A percentile compares a stretch with the other conserved stretches of the same genome.
phyloP scores from a whole-genome alignment of 2,329 filamentous ascomycete species.

The Alternaria angustiovoidea region DNA sequence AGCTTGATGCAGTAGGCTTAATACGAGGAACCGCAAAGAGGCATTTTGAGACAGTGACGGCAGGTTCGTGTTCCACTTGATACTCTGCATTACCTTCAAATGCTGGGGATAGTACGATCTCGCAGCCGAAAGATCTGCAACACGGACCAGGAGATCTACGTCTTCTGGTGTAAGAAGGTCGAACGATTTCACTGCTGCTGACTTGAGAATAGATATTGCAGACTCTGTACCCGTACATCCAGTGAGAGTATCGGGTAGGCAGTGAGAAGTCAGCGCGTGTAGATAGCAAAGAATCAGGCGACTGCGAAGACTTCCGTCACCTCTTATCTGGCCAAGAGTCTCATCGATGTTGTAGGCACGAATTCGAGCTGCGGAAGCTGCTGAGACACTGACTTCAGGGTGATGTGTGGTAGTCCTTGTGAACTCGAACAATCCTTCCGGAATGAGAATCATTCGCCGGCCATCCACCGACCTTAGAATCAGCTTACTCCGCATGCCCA shows the following conservation, averaged over 20 bases:
- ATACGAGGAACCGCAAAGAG: constrained; percentile 31
- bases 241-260: constrained; percentile 60
- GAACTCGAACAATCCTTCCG: not conserved
- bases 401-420: constrained; percentile 7
- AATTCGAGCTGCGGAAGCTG: constrained; percentile 26
- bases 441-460: not conserved
- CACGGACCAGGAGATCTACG: constrained; percentile 28
- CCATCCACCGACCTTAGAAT: constrained; percentile 21
- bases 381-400: constrained; percentile 23
- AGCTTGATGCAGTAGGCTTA: constrained; percentile 36
- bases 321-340: constrained; percentile 59
- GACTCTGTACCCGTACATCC: constrained; percentile 63
- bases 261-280: constrained; percentile 64
- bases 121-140: constrained; percentile 45
- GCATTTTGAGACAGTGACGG: constrained; percentile 45
- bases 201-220: constrained; percentile 59
- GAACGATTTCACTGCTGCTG: constrained; percentile 61
- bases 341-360: constrained; percentile 61
- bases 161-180: constrained; percentile 41
- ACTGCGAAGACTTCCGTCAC: constrained; percentile 61
- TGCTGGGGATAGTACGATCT: constrained; percentile 57
- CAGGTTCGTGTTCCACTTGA: constrained; percentile 54
- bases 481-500: constrained; percentile 37
- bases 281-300: constrained; percentile 62
- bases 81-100: constrained; percentile 54